Conservation (phyloP, 257 asterid species). For the Lycium ferocissimum region DNA sequence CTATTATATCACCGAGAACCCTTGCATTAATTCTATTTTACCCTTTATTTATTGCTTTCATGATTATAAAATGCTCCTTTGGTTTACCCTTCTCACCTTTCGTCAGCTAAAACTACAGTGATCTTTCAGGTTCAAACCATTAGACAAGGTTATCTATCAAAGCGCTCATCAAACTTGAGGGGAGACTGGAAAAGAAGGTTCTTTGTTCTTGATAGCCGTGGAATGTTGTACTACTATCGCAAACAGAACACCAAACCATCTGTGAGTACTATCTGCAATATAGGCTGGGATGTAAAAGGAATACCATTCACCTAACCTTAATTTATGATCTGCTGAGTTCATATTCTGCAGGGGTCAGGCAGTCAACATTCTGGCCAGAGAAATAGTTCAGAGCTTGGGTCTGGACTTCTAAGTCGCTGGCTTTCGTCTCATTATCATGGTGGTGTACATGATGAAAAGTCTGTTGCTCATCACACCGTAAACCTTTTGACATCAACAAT, state of each 20-base stretch:
- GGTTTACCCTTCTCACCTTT: constrained; percentile 26
- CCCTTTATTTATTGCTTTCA: not conserved
- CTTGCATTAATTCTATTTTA: constrained; percentile 24
- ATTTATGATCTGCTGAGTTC: constrained; percentile 22
- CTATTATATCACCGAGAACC: constrained; percentile 27
- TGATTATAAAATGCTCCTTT: not conserved
- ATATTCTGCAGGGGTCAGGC: constrained; percentile 70
- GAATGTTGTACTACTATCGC: constrained; percentile 99
- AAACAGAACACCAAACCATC: constrained; percentile 96
- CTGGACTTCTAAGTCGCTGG: constrained; percentile 98
- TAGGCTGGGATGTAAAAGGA: constrained; percentile 9
- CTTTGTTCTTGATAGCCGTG: constrained; percentile 99
- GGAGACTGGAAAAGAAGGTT: constrained; percentile 99
- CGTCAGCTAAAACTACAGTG: constrained; percentile 40
- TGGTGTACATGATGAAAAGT: constrained; percentile 97
- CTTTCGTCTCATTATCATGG: constrained; percentile 97
- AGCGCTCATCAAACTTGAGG: constrained; percentile 92
- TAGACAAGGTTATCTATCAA: constrained; percentile 97
- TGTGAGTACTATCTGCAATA: constrained; percentile 59
- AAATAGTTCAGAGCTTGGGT: constrained; percentile 97
- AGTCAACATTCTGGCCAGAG: constrained; percentile 89
- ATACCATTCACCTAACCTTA: not conserved
- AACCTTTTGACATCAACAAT: constrained; percentile 96
- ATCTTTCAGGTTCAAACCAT: constrained; percentile 95
- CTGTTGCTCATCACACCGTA: constrained; percentile 99